A percentile compares a stretch with the other conserved stretches of the same genome.
Evolutionary conservation across 257 asterid species (phyloP).

Genomic region (Solanum neorickii): DNA sequence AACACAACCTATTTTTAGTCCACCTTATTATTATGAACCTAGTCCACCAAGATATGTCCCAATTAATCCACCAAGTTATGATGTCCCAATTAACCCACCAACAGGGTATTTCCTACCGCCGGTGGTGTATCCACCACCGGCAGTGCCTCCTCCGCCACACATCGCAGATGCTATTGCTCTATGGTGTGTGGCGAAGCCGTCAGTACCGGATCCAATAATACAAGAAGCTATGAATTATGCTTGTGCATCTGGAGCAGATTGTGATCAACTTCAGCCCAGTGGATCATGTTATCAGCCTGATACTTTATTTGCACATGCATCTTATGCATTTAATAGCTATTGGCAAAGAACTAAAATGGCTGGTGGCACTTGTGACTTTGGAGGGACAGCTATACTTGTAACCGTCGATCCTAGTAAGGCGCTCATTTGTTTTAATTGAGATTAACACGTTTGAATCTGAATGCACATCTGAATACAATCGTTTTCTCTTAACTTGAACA

Average conservation of each 20-base stretch:
- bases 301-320: slow-evolving; percentile 73
- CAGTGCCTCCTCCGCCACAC: slow-evolving; percentile 72
- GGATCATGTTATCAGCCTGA: slow-evolving; percentile 81
- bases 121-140: slow-evolving; percentile 66
- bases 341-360: slow-evolving; percentile 70
- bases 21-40: slow-evolving; percentile 15
- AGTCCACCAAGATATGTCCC: slow-evolving; percentile 18
- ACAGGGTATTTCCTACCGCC: slow-evolving; percentile 55
- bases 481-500: slow-evolving; percentile 4
- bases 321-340: slow-evolving; percentile 85
- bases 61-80: slow-evolving; percentile 11
- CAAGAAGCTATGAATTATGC: slow-evolving; percentile 95
- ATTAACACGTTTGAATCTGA: neutral
- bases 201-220: slow-evolving; percentile 85
- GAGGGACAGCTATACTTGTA: slow-evolving; percentile 85
- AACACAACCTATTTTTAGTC: slow-evolving; percentile 11
- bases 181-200: slow-evolving; percentile 96
- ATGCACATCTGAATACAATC: neutral
- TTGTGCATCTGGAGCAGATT: slow-evolving; percentile 86
- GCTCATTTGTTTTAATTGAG: neutral
- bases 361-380: slow-evolving; percentile 87
- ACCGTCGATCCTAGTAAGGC: slow-evolving; percentile 84
- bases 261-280: slow-evolving; percentile 50
- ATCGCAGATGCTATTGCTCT: slow-evolving; percentile 27
- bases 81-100: neutral